Evolutionary conservation across 2,329 filamentous ascomycete species (phyloP).

Genomic region (Fusarium sp.): DNA sequence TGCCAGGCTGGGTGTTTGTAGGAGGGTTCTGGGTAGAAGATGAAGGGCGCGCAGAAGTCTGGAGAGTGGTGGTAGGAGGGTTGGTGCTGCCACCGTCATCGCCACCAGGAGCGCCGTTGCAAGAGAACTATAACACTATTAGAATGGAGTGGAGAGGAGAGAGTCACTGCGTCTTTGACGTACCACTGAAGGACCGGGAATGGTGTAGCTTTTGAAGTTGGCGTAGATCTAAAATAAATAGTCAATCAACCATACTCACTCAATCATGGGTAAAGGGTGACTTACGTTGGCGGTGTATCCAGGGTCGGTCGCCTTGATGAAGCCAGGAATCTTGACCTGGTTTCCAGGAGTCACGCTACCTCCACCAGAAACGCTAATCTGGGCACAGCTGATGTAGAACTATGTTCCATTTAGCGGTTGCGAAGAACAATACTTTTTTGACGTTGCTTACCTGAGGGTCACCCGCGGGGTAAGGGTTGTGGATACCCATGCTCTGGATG

Average conservation of each 20-base stretch:
- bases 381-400: conserved; percentile 22
- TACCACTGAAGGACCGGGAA: conserved; percentile 18
- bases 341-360: conserved; percentile 6
- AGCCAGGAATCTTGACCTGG: conserved; percentile 20
- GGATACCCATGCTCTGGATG: conserved; percentile 11
- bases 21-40: background rate
- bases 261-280: rapidly evolving
- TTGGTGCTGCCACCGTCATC: background rate
- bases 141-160: too few species aligned
- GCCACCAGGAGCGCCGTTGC: conserved; percentile 7
- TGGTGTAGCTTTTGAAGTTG: conserved; percentile 15
- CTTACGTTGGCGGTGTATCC: conserved; percentile 17
- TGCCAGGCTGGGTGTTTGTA: background rate
- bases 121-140: too few species aligned
- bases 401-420: rapidly evolving
- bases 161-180: rapidly evolving
- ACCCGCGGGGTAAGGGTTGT: conserved; percentile 13
- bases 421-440: rapidly evolving
- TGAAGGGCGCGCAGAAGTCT: conserved; percentile 7
- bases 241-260: rapidly evolving
- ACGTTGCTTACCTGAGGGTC: background rate
- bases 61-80: background rate
- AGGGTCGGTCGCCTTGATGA: conserved; percentile 3
- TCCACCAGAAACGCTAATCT: conserved; percentile 11
- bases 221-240: background rate